Evolutionary conservation across 2,329 filamentous ascomycete genomes (phyloP).

Genomic region (Simplicillium sp.): DNA sequence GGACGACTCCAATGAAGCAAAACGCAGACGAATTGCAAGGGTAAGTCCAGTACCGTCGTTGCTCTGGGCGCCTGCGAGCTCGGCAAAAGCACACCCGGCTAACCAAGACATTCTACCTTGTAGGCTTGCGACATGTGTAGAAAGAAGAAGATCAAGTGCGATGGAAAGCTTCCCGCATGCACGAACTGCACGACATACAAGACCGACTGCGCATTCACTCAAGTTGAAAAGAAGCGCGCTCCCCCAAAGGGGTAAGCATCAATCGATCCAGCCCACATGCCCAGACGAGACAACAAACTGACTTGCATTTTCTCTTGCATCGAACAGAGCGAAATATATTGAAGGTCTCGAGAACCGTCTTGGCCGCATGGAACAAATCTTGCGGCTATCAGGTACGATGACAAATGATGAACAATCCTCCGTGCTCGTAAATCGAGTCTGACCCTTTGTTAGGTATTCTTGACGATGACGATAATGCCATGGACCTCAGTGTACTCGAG

Average conservation of each 20-base stretch:
- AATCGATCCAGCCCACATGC: background rate
- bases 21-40: constrained; percentile 79
- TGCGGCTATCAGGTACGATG: constrained; percentile 64
- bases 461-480: constrained; percentile 76
- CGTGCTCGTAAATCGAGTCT: constrained; percentile 2
- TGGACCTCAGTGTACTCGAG: constrained; percentile 81
- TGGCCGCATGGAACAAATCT: constrained; percentile 87
- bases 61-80: constrained; percentile 4
- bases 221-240: constrained; percentile 97
- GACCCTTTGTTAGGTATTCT: constrained; percentile 51
- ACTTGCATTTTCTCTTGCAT: constrained; percentile 5
- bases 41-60: constrained; percentile 36
- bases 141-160: constrained; percentile 97
- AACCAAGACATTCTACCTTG: background rate
- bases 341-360: constrained; percentile 91
- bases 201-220: constrained; percentile 93
- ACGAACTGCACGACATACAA: constrained; percentile 97
- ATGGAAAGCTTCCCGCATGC: constrained; percentile 89
- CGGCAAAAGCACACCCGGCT: background rate
- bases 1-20: constrained; percentile 69
- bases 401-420: background rate
- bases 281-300: constrained; percentile 8
- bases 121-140: constrained; percentile 94
- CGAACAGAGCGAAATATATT: constrained; percentile 81
- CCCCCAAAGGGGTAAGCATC: constrained; percentile 80